phyloP scores from a whole-genome alignment of 441 rosid genomes.

The Syzygium syzygioides region DNA sequence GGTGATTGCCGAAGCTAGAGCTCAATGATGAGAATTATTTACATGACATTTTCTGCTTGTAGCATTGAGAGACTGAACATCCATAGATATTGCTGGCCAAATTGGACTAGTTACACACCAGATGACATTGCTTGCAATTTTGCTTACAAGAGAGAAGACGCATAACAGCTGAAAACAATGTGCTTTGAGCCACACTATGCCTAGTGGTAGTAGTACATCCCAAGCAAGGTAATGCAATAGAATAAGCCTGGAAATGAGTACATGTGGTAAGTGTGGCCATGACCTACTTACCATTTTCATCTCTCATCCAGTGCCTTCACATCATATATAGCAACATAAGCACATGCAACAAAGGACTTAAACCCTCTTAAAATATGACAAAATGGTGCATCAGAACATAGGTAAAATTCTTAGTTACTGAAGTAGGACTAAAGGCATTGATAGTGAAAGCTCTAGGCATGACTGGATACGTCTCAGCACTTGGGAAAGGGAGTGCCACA shows the following conservation, averaged over 20 bases:
- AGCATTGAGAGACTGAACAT: background rate
- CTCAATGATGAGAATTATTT: background rate
- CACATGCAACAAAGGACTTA: background rate
- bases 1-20: background rate
- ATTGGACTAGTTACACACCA: background rate
- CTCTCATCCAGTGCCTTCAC: background rate
- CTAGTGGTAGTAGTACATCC: background rate
- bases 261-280: background rate
- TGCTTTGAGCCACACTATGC: background rate
- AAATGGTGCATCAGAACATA: background rate
- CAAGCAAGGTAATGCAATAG: background rate
- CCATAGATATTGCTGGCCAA: background rate
- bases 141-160: background rate
- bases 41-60: background rate
- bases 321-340: background rate
- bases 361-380: background rate
- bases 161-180: background rate
- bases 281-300: background rate
- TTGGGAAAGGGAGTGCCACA: slow-evolving; percentile 72
- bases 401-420: background rate
- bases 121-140: background rate
- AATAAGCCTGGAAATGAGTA: background rate
- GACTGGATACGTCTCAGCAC: slow-evolving; percentile 28
- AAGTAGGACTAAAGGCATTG: background rate
- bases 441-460: background rate